Evolutionary conservation across 495 filamentous ascomycete species (phyloP), one percentile per base, ranked within the genome.

Genomic region (Trichoderma gamsii): DNA sequence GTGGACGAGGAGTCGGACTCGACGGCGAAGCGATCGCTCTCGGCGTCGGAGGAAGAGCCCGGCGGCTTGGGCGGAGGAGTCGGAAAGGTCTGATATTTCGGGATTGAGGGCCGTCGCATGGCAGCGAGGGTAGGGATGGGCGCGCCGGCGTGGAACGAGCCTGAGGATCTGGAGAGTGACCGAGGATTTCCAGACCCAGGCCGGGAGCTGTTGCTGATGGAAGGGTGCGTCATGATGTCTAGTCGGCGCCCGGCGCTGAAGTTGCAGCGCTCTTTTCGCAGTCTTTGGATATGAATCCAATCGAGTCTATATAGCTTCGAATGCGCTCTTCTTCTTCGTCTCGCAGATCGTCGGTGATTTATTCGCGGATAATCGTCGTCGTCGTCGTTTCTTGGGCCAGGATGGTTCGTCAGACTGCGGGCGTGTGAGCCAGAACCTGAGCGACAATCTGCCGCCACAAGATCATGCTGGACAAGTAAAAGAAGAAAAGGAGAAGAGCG

Each of bases 71-170:
- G 95, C 2, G 95, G 95, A 59, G 88, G 87, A 0, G 92, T 97
- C 35, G 92, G 92, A 74, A 99, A 98, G 63, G 95, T 98, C 73
- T 97, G 93, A 78, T 97, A 99, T 74, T 91, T 90, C 44, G 88
- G 84, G 6, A 90, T 90, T 64, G 90, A 90, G 69, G 88, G 82
- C 67, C 86, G 90, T 63, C 81, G 80, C 66, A 68, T 7, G n/a
- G 29, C 4, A 27, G 66, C 71, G 46, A 73, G 72, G 44, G 73
- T 70, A 35, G 80, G 80, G 9, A 80, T 76, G 65, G 80, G 79
- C n/a, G 77, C 79, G 67, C 81, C 81, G 52, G 81, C 81, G 72
- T 82, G 80, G 67, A 83, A 83, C 16, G 80, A 82, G 51, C 81
- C 81, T 11, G 75, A 72, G 0, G 75, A 76, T 52, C 56, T 11